Percentiles rank a stretch among this genome's conserved stretches.
These are phyloP conservation scores for Fusarium coicis DNA, from an alignment of 2,329 filamentous ascomycete species.

Conservation along the genomic window DNA sequence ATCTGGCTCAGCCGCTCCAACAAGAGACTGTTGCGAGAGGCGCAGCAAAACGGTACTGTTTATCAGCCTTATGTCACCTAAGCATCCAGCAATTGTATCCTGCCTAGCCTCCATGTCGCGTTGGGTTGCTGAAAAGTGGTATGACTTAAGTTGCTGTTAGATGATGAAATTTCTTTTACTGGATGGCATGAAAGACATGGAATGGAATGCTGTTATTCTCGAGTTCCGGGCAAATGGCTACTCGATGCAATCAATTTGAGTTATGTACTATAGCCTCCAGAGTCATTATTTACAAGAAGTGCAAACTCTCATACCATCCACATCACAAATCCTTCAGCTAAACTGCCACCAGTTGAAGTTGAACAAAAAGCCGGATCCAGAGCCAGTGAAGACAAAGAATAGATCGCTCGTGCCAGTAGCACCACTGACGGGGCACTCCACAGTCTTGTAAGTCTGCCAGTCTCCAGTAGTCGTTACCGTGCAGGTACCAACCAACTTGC, in stretches of 20 bases:
- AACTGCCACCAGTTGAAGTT: constrained; percentile 25
- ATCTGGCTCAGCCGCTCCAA: constrained; percentile 13
- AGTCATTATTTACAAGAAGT: background rate
- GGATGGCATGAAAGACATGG: rapidly evolving
- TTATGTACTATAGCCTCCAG: background rate
- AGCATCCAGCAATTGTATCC: background rate
- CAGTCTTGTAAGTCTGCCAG: background rate
- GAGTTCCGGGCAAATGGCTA: rapidly evolving
- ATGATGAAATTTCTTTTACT: rapidly evolving
- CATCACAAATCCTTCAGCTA: rapidly evolving
- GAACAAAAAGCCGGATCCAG: background rate
- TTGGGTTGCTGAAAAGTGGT: background rate
- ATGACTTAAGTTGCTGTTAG: too few species aligned
- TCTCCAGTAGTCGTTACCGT: background rate
- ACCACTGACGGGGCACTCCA: constrained; percentile 1
- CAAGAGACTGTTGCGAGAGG: constrained; percentile 10
- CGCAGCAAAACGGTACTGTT: constrained; percentile 11
- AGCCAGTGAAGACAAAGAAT: background rate
- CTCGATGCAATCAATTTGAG: rapidly evolving
- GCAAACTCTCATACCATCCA: background rate
- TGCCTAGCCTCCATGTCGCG: too few species aligned
- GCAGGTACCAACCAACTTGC: constrained; percentile 4
- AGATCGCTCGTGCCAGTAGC: background rate
- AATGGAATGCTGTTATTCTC: rapidly evolving
- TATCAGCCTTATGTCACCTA: constrained; percentile 18